These are phyloP conservation scores for Micractinium sp. DNA, from an alignment of 139 green algal species.

Conservation along the genomic window DNA sequence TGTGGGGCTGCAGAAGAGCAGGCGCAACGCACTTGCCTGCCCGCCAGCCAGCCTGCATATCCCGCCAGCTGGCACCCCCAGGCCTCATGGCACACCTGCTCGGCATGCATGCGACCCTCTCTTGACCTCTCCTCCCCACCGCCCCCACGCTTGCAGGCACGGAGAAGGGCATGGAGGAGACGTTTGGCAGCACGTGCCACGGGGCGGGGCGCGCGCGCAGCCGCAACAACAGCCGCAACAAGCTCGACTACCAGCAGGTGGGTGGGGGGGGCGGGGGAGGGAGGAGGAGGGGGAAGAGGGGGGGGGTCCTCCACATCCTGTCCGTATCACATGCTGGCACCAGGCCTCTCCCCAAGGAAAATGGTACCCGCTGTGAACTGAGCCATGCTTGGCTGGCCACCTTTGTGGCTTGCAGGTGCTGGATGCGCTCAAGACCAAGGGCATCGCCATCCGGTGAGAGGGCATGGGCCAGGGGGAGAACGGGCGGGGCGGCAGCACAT, in stretches of 20 bases:
- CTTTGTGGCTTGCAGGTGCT: slow-evolving; percentile 60
- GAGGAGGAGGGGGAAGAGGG: too few relatives aligned
- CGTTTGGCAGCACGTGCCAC: slow-evolving; percentile 89
- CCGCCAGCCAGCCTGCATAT: too few relatives aligned
- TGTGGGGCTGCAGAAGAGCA: too few relatives aligned
- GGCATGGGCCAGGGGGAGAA: slow-evolving; percentile 7
- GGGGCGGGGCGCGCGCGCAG: slow-evolving; percentile 77
- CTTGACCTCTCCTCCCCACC: neutral
- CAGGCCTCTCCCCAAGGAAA: too few relatives aligned
- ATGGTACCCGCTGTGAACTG: neutral
- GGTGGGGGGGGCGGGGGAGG: too few relatives aligned
- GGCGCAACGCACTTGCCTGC: too few relatives aligned
- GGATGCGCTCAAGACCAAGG: slow-evolving; percentile 82
- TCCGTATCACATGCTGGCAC: too few relatives aligned
- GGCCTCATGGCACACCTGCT: too few relatives aligned
- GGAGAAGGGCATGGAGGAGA: slow-evolving; percentile 82
- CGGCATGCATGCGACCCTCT: too few relatives aligned
- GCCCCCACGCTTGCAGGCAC: slow-evolving; percentile 58
- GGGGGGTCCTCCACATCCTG: too few relatives aligned
- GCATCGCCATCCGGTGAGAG: slow-evolving; percentile 71
- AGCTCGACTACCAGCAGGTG: slow-evolving; percentile 77
- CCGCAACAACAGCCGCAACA: slow-evolving; percentile 76
- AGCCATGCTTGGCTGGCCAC: neutral
- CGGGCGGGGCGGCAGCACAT: neutral
- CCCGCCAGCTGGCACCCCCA: too few relatives aligned